These are phyloP conservation scores for Rhizophagus clarus DNA, from an alignment of 192 early-diverging fungal species.

Conservation along the genomic window DNA sequence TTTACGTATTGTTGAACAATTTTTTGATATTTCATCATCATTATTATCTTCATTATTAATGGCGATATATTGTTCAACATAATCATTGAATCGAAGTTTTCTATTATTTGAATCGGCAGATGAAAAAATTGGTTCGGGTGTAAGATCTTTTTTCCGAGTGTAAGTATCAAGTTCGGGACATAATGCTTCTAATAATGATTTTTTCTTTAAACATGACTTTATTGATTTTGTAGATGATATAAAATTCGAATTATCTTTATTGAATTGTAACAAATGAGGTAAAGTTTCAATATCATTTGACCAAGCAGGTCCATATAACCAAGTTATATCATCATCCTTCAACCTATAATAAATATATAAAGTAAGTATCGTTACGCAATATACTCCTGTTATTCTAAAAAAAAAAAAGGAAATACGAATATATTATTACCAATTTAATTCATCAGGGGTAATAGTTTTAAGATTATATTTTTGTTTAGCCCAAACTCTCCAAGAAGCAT, in stretches of 20 bases:
- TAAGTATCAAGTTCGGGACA: no score
- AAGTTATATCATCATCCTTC: conserved; percentile 68
- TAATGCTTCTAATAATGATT: conserved; percentile 51
- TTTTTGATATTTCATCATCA: conserved; percentile 30
- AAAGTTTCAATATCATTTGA: conserved; percentile 41
- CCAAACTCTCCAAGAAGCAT: conserved; percentile 70
- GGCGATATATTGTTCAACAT: conserved; percentile 59
- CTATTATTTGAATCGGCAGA: conserved; percentile 33
- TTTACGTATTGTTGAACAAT: conserved; percentile 24
- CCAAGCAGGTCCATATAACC: conserved; percentile 68
- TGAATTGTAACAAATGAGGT: conserved; percentile 27
- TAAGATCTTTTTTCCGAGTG: conserved; percentile 20
- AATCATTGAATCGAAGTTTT: conserved; percentile 58
- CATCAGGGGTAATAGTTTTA: conserved; percentile 56
- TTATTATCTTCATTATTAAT: conserved; percentile 42
- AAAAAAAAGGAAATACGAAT: not conserved
- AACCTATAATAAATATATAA: conserved; percentile 42
- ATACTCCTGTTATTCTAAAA: not conserved
- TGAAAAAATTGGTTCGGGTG: no score
- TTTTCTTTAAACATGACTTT: conserved; percentile 59
- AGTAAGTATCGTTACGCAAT: not conserved
- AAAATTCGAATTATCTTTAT: conserved; percentile 37
- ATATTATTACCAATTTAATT: conserved; percentile 57
- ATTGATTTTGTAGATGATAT: conserved; percentile 30
- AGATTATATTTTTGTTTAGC: conserved; percentile 58